Evolutionary conservation across 176 grass and related monocot species (phyloP).

Genomic region (Lolium perenne): DNA sequence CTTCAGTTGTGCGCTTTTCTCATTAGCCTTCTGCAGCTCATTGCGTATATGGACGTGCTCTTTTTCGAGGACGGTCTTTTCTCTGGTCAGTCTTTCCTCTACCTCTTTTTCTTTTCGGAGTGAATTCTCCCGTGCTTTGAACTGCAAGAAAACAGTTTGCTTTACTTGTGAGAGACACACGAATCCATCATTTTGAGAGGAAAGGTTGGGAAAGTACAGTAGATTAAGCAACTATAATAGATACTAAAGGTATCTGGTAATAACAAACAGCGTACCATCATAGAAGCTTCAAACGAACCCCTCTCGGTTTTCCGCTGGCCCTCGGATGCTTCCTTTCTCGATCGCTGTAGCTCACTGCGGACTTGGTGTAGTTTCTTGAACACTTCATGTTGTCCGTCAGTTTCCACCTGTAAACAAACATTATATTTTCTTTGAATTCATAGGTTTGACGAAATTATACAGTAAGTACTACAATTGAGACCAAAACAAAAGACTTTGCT

Average conservation of each 20-base stretch:
- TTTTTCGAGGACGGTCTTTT: constrained; percentile 48
- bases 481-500: not conserved
- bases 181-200: not conserved
- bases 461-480: not conserved
- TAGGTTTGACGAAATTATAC: too few species aligned
- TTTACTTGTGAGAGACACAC: not conserved
- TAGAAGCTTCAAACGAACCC: constrained; percentile 52
- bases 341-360: constrained; percentile 49
- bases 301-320: constrained; percentile 56
- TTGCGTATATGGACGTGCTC: constrained; percentile 42
- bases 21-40: constrained; percentile 53
- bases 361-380: constrained; percentile 43
- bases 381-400: constrained; percentile 34
- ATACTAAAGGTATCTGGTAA: not conserved
- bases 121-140: constrained; percentile 45
- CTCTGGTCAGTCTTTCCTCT: constrained; percentile 61
- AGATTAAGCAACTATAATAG: not conserved
- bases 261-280: constrained; percentile 33
- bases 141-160: constrained; percentile 42
- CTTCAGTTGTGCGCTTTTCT: constrained; percentile 47
- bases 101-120: constrained; percentile 47
- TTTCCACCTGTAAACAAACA: constrained; percentile 38
- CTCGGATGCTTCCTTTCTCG: constrained; percentile 56
- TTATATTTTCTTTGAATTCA: not conserved
- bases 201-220: not conserved